A percentile compares a stretch with the other conserved stretches of the same genome.
Evolutionary conservation across 116 monocot species (phyloP).

Genomic region (Dioscorea cayenensis): DNA sequence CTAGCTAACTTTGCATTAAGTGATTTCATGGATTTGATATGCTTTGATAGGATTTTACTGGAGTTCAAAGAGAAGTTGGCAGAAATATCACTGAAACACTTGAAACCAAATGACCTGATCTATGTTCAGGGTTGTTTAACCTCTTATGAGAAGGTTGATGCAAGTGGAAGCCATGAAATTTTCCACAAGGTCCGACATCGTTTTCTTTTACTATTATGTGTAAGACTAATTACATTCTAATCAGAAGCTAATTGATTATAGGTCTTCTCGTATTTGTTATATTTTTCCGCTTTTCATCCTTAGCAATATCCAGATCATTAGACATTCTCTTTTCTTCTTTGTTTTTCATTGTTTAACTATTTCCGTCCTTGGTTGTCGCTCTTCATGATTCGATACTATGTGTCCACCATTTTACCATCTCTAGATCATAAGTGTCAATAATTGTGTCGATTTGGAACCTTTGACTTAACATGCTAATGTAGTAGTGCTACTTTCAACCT

Average conservation of each 20-base stretch:
- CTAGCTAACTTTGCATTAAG: background rate
- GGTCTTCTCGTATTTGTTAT: background rate
- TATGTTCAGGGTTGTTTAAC: slow-evolving; percentile 52
- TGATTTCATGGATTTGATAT: background rate
- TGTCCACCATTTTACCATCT: too few species aligned
- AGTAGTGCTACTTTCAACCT: too few species aligned
- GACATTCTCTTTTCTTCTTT: background rate
- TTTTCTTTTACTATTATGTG: background rate
- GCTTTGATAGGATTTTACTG: slow-evolving; percentile 45
- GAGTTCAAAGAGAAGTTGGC: slow-evolving; percentile 39
- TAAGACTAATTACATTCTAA: background rate
- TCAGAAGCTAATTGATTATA: background rate
- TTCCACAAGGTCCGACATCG: slow-evolving; percentile 37
- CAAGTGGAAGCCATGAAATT: slow-evolving; percentile 24
- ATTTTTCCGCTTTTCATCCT: background rate
- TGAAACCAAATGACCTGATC: slow-evolving; percentile 59
- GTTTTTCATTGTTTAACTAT: background rate
- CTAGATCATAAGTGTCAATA: too few species aligned
- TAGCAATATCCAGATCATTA: background rate
- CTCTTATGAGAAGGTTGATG: slow-evolving; percentile 39
- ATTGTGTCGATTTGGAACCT: too few species aligned
- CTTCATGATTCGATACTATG: background rate
- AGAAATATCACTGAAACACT: slow-evolving; percentile 34
- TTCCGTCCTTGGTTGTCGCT: background rate
- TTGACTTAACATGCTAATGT: too few species aligned